Base-by-base conservation (phyloP, 2,329 filamentous ascomycete species). In the Orbilia oligospora region DNA sequence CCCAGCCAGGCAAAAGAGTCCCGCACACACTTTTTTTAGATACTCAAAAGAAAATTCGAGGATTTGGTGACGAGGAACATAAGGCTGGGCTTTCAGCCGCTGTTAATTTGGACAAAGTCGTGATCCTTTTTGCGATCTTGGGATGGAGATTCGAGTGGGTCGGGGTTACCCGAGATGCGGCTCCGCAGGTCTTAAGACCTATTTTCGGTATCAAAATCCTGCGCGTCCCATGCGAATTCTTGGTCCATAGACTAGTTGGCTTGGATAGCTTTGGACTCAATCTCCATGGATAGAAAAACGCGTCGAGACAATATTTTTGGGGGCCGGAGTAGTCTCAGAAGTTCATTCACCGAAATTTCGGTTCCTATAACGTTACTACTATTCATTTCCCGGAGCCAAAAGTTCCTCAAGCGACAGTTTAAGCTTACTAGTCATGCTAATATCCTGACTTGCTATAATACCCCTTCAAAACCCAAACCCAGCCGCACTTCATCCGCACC, bases 21-120 rank as follows among this genome's bases (percentile, higher is more conserved):
- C 56, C 56, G 20, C 56, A 44, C 36, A 61, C 36, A 27, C 56
- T 61, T 61, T 61, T 61, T 61, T 41, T 61, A 61, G 56, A 61
- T 14, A 16, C 36, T 44, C 24, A 2, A 14, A 18, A 61, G 33
- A 36, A 61, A 61, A 61, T 18, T 41, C 5, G 56, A 61, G 56
- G 33, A 27, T 18, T 5, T 12, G 56, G 41, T 61, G 55, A 61
- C 36, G 56, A 61, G 33, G 20, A 44, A 27, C 18, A n/a, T 61
- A 61, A 20, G 36, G 36, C 56, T 61, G 56, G 56, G 53, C 36
- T 61, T 61, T 61, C 56, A 61, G 56, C 56, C 56, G 36, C 36
- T 44, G 24, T 44, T 61, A 36, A 44, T 61, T 41, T 61, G 5
- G 33, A 44, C 12, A 38, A 61, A 20, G 38, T 61, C 20, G 53